A percentile compares a stretch with the other conserved stretches of the same genome.
Evolutionary conservation across 1,284 basidiomycete species (phyloP).

Genomic region (Ustilago hordei): DNA sequence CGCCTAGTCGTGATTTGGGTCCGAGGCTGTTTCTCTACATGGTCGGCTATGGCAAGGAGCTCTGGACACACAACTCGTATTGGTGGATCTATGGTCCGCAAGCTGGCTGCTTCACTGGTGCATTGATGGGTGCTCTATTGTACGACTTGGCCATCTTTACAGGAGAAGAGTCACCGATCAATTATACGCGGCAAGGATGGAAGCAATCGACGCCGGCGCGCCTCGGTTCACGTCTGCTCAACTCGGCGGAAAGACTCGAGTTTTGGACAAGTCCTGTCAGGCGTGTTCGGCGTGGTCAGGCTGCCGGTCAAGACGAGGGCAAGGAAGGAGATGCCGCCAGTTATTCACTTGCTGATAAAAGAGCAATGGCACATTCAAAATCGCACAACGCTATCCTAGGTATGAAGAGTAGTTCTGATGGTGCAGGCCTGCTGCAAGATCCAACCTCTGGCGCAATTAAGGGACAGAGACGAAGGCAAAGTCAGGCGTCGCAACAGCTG

Average conservation of each 20-base stretch:
- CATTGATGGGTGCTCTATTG: conserved; percentile 65
- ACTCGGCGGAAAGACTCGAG: conserved; percentile 18
- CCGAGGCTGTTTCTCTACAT: conserved; percentile 76
- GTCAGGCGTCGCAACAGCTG: conserved; percentile 18
- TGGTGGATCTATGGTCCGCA: conserved; percentile 82
- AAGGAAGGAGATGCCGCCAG: background rate
- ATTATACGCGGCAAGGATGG: conserved; percentile 46
- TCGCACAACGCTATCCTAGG: background rate
- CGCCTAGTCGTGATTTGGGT: conserved; percentile 77
- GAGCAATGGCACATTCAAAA: background rate
- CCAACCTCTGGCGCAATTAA: background rate
- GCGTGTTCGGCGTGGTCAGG: background rate
- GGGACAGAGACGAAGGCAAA: conserved; percentile 4
- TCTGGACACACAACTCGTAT: conserved; percentile 73
- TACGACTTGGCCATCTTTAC: conserved; percentile 70
- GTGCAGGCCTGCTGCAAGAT: background rate
- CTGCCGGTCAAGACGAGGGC: background rate
- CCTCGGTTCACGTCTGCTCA: conserved; percentile 16
- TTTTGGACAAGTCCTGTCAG: conserved; percentile 6
- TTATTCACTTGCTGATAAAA: background rate
- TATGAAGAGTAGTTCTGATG: background rate
- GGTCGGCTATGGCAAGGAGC: conserved; percentile 75
- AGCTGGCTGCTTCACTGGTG: conserved; percentile 61
- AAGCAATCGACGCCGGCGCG: conserved; percentile 32
- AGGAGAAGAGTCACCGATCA: conserved; percentile 67